Evolutionary conservation across 257 asterid genomes (phyloP), one percentile per base, ranked within the genome.

Genomic region (Solanum medicagineum): DNA sequence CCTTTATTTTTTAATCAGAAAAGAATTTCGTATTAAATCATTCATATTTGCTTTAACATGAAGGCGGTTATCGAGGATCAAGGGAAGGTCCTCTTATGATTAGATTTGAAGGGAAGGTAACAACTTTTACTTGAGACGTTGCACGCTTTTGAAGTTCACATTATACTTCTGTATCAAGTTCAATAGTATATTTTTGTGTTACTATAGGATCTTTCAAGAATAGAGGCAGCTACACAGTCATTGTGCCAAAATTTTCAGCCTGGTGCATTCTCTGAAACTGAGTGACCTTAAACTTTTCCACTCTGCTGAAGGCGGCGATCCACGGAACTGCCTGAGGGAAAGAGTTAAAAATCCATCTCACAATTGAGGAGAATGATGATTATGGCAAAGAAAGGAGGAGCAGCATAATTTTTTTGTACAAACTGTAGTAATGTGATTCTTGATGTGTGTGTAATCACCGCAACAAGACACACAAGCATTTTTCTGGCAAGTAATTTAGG

Each of bases 91-190:
- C 93, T 56, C 89, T 95, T 73, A 45, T 94, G 70, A 85, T 94
- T 54, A 90, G 90, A 85, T 88, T 94, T 6, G 87, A 87, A 87
- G 98, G 98, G 81, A 94, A 93, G 95, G 97, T 93, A 84, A 85
- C 71, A 29, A 66, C 85, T 47, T 44, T 14, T 69, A 79, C 82
- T 79, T n/a, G 19, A 53, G 66, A 51, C 4, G 17, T 10, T 29
- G 59, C 63, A 53, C 29, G 49, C 19, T 79, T 53, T 29, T 53
- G 66, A 53, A 54, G 29, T 36, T 20, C 10, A 19, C 29, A 51
- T 56, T 49, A 80, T 7, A 62, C 47, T 26, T 55, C 14, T 42
- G 42, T 60, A 51, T 79, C n/a, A 49, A 81, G 24, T 63, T 57
- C 59, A 80, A 22, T 45, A 16, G 7, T 6, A 59, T 56, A 86